phyloP scores from a whole-genome alignment of 169 alveolate species.

The Plasmodium knowlesi region DNA sequence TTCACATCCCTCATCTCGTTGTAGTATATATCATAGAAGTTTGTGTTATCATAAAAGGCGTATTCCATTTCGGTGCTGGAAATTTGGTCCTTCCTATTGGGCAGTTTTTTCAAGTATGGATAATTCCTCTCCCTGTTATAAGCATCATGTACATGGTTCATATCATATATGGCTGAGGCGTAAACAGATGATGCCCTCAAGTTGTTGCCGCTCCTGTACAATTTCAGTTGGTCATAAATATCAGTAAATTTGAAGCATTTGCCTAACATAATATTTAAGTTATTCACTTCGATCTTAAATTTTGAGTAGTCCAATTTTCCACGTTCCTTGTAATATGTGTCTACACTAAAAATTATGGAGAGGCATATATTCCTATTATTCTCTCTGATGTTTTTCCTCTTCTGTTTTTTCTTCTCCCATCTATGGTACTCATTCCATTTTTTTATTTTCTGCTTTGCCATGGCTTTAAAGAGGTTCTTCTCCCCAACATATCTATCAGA shows the following conservation, averaged over 20 bases:
- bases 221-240: constrained; percentile 35
- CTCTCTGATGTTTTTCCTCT: constrained; percentile 32
- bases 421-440: constrained; percentile 3
- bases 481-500: constrained; percentile 18
- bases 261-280: constrained; percentile 48
- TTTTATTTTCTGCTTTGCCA: background rate
- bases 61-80: constrained; percentile 22
- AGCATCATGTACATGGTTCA: background rate
- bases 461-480: background rate
- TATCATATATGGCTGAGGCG: constrained; percentile 11
- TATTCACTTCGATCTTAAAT: constrained; percentile 12
- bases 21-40: constrained; percentile 56
- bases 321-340: constrained; percentile 33
- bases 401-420: constrained; percentile 31
- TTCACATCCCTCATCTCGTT: constrained; percentile 37
- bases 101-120: background rate
- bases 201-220: constrained; percentile 26
- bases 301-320: background rate
- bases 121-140: background rate
- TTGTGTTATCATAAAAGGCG: constrained; percentile 45
- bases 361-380: constrained; percentile 58
- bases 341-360: constrained; percentile 32
- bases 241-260: constrained; percentile 54
- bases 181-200: constrained; percentile 10
- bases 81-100: background rate